Percentiles rank a stretch among this genome's conserved stretches.
phyloP scores from a whole-genome alignment of 1,139 yeast genomes.

The Taiozyma sp. region DNA sequence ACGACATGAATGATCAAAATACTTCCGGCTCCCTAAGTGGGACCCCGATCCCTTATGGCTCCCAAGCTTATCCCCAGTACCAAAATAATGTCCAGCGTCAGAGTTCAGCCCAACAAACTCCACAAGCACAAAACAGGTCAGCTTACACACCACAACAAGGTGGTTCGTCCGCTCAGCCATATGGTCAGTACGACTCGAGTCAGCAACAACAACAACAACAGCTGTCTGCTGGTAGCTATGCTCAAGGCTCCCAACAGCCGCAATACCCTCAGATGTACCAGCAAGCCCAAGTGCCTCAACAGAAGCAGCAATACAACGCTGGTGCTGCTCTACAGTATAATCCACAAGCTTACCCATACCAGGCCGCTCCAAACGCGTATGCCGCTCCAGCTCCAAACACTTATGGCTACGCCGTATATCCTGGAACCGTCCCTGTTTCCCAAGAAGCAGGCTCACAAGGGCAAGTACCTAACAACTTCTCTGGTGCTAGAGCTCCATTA shows the following conservation, averaged over 20 bases:
- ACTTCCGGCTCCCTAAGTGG: constrained; percentile 8
- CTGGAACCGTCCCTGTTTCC: constrained; percentile 6
- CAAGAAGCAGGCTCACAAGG: constrained; percentile 5
- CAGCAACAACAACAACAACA: constrained; percentile 8
- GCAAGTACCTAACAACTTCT: constrained; percentile 2
- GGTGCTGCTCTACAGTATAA: constrained; percentile 4
- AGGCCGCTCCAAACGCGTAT: constrained; percentile 8
- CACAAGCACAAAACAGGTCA: constrained; percentile 1
- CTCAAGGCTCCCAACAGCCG: constrained; percentile 10
- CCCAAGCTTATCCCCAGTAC: neutral
- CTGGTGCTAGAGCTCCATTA: constrained; percentile 8
- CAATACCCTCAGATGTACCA: constrained; percentile 17
- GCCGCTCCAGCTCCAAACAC: constrained; percentile 1
- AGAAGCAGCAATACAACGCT: neutral
- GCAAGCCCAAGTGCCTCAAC: constrained; percentile 11
- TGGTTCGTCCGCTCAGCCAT: constrained; percentile 2
- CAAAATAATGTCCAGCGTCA: neutral
- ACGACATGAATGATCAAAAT: constrained; percentile 1
- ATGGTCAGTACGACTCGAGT: constrained; percentile 1
- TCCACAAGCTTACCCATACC: constrained; percentile 9
- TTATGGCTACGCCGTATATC: constrained; percentile 12
- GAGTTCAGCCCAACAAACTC: neutral
- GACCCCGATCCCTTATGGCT: neutral
- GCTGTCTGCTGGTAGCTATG: neutral
- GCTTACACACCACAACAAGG: constrained; percentile 3